Evolutionary conservation across 2,329 filamentous ascomycete species (phyloP).

Genomic region (Fusarium globosum): DNA sequence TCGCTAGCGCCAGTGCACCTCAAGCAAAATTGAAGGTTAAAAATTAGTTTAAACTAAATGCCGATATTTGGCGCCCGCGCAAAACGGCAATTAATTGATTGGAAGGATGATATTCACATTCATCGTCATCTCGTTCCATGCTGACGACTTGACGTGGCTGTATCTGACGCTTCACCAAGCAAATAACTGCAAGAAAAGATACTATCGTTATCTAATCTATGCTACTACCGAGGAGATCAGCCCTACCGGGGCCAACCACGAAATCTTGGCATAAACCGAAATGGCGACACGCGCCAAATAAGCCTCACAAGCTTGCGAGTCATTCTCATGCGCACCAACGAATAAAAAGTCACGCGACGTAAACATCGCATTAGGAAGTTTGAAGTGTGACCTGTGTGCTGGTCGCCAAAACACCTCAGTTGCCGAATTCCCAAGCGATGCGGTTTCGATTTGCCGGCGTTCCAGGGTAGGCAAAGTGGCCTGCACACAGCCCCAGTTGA

Average conservation of each 20-base stretch:
- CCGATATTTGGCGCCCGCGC: background rate
- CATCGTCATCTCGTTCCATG: background rate
- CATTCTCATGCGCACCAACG: background rate
- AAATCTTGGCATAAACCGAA: background rate
- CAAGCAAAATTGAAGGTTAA: background rate
- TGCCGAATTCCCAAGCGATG: background rate
- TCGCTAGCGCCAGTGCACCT: background rate
- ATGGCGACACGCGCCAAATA: background rate
- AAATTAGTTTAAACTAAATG: background rate
- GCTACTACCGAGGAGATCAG: background rate
- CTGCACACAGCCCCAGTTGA: background rate
- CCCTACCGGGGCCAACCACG: background rate
- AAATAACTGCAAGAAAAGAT: accelerated
- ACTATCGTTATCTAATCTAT: background rate
- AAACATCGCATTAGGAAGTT: background rate
- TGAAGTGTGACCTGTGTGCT: background rate
- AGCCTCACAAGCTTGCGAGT: background rate
- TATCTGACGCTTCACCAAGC: no score
- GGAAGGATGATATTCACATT: background rate
- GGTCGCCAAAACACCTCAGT: background rate
- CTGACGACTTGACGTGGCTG: background rate
- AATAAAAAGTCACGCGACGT: background rate
- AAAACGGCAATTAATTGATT: background rate
- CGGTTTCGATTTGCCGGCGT: background rate
- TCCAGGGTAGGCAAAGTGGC: background rate